Conservation (phyloP, 352 stramenopile species). For the Blastocystis sp. region DNA sequence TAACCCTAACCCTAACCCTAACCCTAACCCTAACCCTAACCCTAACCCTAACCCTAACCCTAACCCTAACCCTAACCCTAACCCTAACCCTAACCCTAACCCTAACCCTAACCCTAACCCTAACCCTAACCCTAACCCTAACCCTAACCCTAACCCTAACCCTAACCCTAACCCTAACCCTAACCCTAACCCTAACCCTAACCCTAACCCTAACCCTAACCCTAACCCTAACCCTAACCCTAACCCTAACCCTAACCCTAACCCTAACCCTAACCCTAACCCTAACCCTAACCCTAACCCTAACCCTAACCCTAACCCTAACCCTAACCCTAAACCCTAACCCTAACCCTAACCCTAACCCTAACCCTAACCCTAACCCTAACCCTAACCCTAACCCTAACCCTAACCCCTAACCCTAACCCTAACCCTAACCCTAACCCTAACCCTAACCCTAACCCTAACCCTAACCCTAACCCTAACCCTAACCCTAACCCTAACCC, state of each 20-base stretch:
- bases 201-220: slow-evolving; percentile 41
- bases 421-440: slow-evolving; percentile 31
- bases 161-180: slow-evolving; percentile 40
- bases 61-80: slow-evolving; percentile 38
- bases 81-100: slow-evolving; percentile 40
- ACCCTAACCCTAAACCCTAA: slow-evolving; percentile 38
- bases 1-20: slow-evolving; percentile 39
- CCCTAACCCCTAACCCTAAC: too few species aligned
- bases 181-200: slow-evolving; percentile 41
- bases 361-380: slow-evolving; percentile 30
- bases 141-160: slow-evolving; percentile 39
- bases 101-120: slow-evolving; percentile 40
- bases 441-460: slow-evolving; percentile 24
- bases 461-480: slow-evolving; percentile 34
- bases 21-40: slow-evolving; percentile 38
- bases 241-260: slow-evolving; percentile 45
- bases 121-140: slow-evolving; percentile 32
- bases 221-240: slow-evolving; percentile 44
- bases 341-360: slow-evolving; percentile 39
- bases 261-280: slow-evolving; percentile 44
- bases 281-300: slow-evolving; percentile 43
- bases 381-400: slow-evolving; percentile 28
- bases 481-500: slow-evolving; percentile 29
- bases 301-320: slow-evolving; percentile 39
- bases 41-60: slow-evolving; percentile 38